phyloP scores from a whole-genome alignment of 768 basidiomycete genomes.

The Phanerodontia chrysosporium region DNA sequence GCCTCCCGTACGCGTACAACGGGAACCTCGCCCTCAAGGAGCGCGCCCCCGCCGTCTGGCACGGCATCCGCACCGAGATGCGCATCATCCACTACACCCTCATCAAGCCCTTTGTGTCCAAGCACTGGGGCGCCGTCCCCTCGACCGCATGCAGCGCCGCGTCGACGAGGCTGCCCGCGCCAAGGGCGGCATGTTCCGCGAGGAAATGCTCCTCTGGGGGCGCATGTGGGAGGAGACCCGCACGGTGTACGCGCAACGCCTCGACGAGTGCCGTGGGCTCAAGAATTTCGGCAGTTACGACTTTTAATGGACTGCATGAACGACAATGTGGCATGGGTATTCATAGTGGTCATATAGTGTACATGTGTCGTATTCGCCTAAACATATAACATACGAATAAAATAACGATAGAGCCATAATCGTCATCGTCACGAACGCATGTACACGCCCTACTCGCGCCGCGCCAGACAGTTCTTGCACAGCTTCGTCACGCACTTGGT shows the following conservation, averaged over 20 bases:
- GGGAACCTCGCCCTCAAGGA: constrained; percentile 38
- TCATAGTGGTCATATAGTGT: background rate
- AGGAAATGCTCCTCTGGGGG: constrained; percentile 3
- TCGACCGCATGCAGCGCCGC: background rate
- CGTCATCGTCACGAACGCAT: background rate
- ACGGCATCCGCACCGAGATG: constrained; percentile 28
- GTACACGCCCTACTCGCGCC: background rate
- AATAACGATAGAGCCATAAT: background rate
- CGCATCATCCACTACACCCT: constrained; percentile 39
- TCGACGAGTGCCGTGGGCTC: background rate
- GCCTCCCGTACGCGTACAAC: constrained; percentile 39
- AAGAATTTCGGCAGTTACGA: background rate
- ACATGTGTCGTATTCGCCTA: background rate
- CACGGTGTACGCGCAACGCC: background rate
- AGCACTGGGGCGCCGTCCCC: background rate
- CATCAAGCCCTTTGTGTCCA: constrained; percentile 23
- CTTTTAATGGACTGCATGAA: background rate
- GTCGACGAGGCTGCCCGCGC: constrained; percentile 1
- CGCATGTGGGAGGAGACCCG: background rate
- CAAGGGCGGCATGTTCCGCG: background rate
- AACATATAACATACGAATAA: background rate
- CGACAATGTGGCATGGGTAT: background rate
- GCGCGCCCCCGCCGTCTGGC: constrained; percentile 30
- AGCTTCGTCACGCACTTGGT: background rate
- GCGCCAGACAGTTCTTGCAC: background rate